Evolutionary conservation across 2,329 filamentous ascomycete species (phyloP), one percentile per base, ranked within the genome.

Genomic region (Alternaria gaisen): DNA sequence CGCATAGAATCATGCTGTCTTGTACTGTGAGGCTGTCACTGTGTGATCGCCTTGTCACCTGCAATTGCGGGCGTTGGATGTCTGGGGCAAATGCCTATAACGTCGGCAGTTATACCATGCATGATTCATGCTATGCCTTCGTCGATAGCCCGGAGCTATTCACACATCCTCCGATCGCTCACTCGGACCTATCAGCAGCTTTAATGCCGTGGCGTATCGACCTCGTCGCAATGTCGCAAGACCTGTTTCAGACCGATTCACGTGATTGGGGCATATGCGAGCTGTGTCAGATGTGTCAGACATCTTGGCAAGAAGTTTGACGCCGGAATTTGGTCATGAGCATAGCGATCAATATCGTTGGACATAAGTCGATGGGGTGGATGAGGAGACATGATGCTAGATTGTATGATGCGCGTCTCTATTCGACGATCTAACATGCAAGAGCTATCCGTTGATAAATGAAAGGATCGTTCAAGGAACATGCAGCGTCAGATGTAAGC

Each of bases 21-120:
- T 14, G 20, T 22, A 34, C 30, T 28, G 18, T 57, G 55, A 63
- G n/a, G 52, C 58, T 44, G 18, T n/a, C 10, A 38, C 32, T 54
- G 62, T 60, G 38, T 68, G 66, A 68, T 70, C 68, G 60, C 18
- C 66, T 57, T 20, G 46, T 43, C 41, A 41, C 30, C 32, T 22
- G 30, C 7, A 43, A 12, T 47, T 18, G 16, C 36, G 47, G 44
- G 40, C 30, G 14, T 18, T 12, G 30, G 30, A 20, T 48, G 30
- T 48, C 46, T 20, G 20, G 30, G 18, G 30, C 46, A 34, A 34
- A 18, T 48, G 34, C 30, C 30, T 36, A 50, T 30, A 22, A 22
- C 11, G 22, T 10, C 8, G 9, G 24, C 48, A n/a, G 8, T 42
- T 28, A 40, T 62, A 34, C 42, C 32, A 51, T 24, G 46, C 46